Evolutionary conservation across 225 moss, liverwort and hornwort species (phyloP).

Genomic region (Antitrichia curtipendula): DNA sequence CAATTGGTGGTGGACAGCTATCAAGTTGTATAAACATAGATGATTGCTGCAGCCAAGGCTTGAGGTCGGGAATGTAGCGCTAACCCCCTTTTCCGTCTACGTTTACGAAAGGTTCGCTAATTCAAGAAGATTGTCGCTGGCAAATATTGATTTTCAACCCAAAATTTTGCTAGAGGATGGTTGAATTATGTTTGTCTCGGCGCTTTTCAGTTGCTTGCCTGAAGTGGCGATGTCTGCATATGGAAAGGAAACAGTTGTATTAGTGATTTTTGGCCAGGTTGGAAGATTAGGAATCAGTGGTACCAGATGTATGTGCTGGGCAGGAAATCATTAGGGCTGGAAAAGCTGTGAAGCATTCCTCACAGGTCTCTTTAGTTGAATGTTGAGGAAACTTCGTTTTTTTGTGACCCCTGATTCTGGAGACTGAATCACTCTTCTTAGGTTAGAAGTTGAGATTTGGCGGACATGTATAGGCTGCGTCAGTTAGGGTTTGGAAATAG

Average conservation of each 20-base stretch:
- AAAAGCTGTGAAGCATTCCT: not conserved
- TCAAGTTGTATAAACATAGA: slow-evolving; percentile 56
- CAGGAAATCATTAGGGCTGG: not conserved
- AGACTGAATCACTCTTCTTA: slow-evolving; percentile 8
- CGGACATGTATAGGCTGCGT: slow-evolving; percentile 30
- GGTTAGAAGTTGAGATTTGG: slow-evolving; percentile 3
- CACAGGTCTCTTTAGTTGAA: not conserved
- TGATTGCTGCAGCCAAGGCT: not conserved
- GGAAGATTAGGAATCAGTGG: not conserved
- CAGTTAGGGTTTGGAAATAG: slow-evolving; percentile 7
- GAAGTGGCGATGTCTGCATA: not conserved
- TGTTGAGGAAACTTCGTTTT: not conserved
- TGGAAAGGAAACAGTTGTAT: not conserved
- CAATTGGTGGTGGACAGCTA: slow-evolving; percentile 90
- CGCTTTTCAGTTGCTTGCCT: slow-evolving; percentile 10
- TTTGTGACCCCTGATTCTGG: not conserved
- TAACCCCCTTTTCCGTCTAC: not conserved
- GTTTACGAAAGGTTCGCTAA: not conserved
- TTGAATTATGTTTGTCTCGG: not conserved
- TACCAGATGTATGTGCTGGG: not conserved
- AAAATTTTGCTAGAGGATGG: not conserved
- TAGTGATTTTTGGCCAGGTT: slow-evolving; percentile 18
- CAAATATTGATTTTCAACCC: not conserved
- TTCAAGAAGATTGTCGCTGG: not conserved
- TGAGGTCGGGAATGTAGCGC: not conserved